A percentile compares a stretch with the other conserved stretches of the same genome.
Conservation (phyloP, 306 rosid genomes). For the Corylus heterophylla region DNA sequence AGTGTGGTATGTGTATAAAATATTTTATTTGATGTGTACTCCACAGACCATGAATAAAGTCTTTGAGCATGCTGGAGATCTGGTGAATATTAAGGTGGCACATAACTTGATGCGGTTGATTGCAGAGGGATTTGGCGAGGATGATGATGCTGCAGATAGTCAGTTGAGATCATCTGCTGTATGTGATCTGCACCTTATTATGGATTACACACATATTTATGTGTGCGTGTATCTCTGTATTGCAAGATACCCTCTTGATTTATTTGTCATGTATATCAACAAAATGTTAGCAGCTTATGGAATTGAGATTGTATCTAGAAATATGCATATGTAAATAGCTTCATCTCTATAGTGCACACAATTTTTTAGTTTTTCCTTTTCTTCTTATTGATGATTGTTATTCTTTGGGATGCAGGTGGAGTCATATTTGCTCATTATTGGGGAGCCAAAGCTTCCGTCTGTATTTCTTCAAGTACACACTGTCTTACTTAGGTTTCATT, state of each 20-base stretch:
- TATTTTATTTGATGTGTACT: constrained; percentile 23
- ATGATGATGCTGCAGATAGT: constrained; percentile 74
- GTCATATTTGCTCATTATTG: constrained; percentile 79
- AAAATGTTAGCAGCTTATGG: neutral
- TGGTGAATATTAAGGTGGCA: constrained; percentile 93
- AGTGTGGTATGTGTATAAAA: constrained; percentile 16
- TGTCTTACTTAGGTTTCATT: constrained; percentile 22
- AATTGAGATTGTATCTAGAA: neutral
- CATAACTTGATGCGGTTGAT: constrained; percentile 96
- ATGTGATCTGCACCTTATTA: constrained; percentile 38
- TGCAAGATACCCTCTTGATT: neutral
- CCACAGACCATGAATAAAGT: constrained; percentile 97
- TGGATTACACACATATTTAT: neutral
- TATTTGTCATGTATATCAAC: neutral
- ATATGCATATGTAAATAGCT: constrained; percentile 8
- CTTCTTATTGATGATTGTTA: constrained; percentile 16
- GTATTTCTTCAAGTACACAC: constrained; percentile 80
- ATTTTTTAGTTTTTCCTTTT: neutral
- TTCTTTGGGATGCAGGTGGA: constrained; percentile 63
- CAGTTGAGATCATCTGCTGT: constrained; percentile 98
- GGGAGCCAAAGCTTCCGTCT: constrained; percentile 93
- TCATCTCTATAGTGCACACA: neutral
- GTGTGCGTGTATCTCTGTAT: neutral
- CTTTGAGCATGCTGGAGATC: constrained; percentile 99
- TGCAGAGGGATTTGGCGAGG: constrained; percentile 99